phyloP scores from a whole-genome alignment of 2,329 filamentous ascomycete genomes.

The Diaporthe sp. region DNA sequence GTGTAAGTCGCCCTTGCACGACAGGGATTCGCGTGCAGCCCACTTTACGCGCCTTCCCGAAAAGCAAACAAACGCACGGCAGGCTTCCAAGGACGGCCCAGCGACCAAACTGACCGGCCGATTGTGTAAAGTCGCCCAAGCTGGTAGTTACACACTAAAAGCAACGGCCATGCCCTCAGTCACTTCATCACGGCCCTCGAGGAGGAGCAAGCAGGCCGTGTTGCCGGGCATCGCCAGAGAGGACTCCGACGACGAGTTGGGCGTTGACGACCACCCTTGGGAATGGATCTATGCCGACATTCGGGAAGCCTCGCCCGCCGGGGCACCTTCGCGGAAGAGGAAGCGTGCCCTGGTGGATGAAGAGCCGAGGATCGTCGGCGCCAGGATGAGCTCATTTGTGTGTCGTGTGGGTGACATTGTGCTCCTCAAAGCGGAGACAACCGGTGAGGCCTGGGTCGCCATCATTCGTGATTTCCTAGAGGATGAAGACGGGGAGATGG shows the following conservation, averaged over 20 bases:
- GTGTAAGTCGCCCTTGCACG: not conserved
- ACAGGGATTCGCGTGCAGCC: slow-evolving; percentile 34
- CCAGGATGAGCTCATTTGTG: slow-evolving; percentile 82
- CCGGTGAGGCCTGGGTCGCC: slow-evolving; percentile 91
- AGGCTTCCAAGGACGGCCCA: not conserved
- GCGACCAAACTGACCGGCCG: not conserved
- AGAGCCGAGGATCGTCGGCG: slow-evolving; percentile 75
- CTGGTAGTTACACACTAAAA: not conserved
- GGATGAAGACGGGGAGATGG: slow-evolving; percentile 79
- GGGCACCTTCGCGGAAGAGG: slow-evolving; percentile 45
- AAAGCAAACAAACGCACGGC: not conserved
- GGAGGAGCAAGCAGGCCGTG: slow-evolving; percentile 34
- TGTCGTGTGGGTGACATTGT: slow-evolving; percentile 87
- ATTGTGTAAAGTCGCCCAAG: not conserved
- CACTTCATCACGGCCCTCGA: slow-evolving; percentile 19
- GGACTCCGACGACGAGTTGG: slow-evolving; percentile 90
- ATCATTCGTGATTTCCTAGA: slow-evolving; percentile 87
- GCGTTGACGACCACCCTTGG: slow-evolving; percentile 78
- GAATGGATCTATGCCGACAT: slow-evolving; percentile 76
- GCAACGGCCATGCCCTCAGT: slow-evolving; percentile 22
- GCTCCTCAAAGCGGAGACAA: slow-evolving; percentile 86
- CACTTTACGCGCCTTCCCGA: slow-evolving; percentile 30
- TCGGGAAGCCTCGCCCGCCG: slow-evolving; percentile 30
- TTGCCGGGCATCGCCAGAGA: slow-evolving; percentile 73
- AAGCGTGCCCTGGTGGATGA: slow-evolving; percentile 45